Base-by-base conservation (phyloP, 331 rosid species). In the Rosa hybrid region DNA sequence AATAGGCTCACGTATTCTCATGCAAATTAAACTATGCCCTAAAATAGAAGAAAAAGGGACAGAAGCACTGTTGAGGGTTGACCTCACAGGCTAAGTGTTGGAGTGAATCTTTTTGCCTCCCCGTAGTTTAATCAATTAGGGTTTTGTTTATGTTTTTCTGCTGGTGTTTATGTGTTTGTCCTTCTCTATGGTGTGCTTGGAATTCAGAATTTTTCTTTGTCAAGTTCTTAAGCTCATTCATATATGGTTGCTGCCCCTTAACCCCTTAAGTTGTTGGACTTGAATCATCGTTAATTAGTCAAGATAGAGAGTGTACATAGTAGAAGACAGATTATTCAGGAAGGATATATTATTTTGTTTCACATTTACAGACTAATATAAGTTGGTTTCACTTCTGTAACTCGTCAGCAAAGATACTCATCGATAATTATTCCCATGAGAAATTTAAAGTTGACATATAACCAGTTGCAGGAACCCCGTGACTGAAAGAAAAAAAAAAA, bases 1-100 rank as follows among this genome's bases (percentile, higher is more conserved):
- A 86, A 79, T 81, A 84, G 94, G 94, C 82, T 81, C 89, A 83
- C 88, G 88, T 74, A 86, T 84, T 83, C 87, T 83, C 84, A 83
- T 69, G 87, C 86, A 87, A 63, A 54, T 85, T 85, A 87, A 78
- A 84, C 76, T 46, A 79, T 14, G 68, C 10, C 51, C 59, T 77
- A 85, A 79, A n/a, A 68, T 41, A 82, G 70, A 82, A 74, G 59
- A 57, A 77, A 85, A 85, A 75, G 68, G 39, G 77, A 74, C 77
- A 60, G 25, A 59, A 38, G 44, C 20, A 86, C 87, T 84, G 88
- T 82, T 85, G 27, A 78, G 68, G 86, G 94, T 90, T 93, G 93
- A 93, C 93, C 81, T 77, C 74, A 78, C 75, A 69, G 67, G 87
- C 83, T 72, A 78, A 81, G 75, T 84, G 87, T 86, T 78, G 81